Base-by-base conservation (phyloP, 371 early-diverging fungal genomes). In the Mortierella sp. region DNA sequence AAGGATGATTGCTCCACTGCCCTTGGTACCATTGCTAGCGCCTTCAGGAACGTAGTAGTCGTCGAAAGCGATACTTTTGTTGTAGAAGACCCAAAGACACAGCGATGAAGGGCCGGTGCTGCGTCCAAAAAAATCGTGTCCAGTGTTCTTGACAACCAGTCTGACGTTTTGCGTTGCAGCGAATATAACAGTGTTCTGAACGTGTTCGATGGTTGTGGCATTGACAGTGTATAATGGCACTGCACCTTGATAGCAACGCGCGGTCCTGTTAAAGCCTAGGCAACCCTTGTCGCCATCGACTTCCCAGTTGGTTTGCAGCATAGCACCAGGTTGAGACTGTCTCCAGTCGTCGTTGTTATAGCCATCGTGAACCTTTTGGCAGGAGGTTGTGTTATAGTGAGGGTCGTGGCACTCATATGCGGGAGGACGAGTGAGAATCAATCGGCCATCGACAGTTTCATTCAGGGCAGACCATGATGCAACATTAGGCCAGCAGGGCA, bases 81-180 rank as follows among this genome's bases (percentile, higher is more conserved):
- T 60, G 46, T 72, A 37, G 46, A 78, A 71, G 9, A 78, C 79
- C 83, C 83, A 83, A 23, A 86, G 60, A 8, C 58, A 70, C 47
- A 86, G 66, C 1, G 84, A 73, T 12, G 68, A 64, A 0, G 82
- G 61, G 7, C 79, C 82, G 0, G 70, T 80, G 51, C 78, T 79
- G 8, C 82, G 79, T 0, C 84, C 84, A 5, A 66, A 43, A 23
- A 50, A 79, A 48, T 82, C 82, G 37, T 86, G 84, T 6, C 86
- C 86, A 3, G 86, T 79, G 65, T 82, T 83, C 56, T 81, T 82
- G 54, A 86, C 71, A 24, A 70, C 79, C 17, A 86, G 64, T 6
- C 79, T 64, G 42, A 86, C 54, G 44, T 80, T 80, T 50, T 80
- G 60, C 34, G 61, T 34, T 4, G 56, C 26, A 19, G 84, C 83